These are phyloP conservation scores for Leccinum variicolor DNA, from an alignment of 768 basidiomycete genomes.

Conservation along the genomic window DNA sequence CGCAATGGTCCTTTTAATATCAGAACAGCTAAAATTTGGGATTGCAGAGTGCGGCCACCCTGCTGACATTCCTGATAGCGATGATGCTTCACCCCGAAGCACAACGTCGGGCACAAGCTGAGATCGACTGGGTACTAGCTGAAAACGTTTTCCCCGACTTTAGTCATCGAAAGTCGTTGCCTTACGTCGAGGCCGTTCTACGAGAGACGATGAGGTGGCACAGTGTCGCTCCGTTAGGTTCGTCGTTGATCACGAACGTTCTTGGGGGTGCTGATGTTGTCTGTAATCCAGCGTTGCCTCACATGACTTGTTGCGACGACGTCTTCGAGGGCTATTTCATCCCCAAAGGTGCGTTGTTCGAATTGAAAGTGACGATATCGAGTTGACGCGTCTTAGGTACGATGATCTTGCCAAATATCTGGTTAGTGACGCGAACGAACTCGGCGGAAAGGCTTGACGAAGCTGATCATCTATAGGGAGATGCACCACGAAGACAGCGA, in stretches of 20 bases:
- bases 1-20: neutral
- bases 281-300: slow-evolving; percentile 23
- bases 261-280: slow-evolving; percentile 5
- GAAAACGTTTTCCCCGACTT: slow-evolving; percentile 22
- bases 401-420: slow-evolving; percentile 29
- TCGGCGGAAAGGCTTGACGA: neutral
- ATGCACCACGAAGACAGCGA: slow-evolving; percentile 30
- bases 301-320: slow-evolving; percentile 36
- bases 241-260: neutral
- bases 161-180: slow-evolving; percentile 21
- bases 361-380: neutral
- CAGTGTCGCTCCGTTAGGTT: slow-evolving; percentile 28
- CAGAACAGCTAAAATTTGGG: neutral
- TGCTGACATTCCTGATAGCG: slow-evolving; percentile 25
- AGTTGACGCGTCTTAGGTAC: slow-evolving; percentile 16
- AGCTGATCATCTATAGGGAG: slow-evolving; percentile 14
- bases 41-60: slow-evolving; percentile 21
- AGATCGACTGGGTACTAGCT: slow-evolving; percentile 25
- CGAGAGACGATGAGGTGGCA: slow-evolving; percentile 34
- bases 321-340: slow-evolving; percentile 41
- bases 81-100: slow-evolving; percentile 31
- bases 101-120: slow-evolving; percentile 29
- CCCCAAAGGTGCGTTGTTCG: slow-evolving; percentile 30
- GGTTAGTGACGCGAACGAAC: slow-evolving; percentile 15
- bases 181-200: slow-evolving; percentile 30